Percentiles rank a stretch among this genome's conserved stretches.
Conservation (phyloP, 371 early-diverging fungal species). For the Blastocladiella emersonii region DNA sequence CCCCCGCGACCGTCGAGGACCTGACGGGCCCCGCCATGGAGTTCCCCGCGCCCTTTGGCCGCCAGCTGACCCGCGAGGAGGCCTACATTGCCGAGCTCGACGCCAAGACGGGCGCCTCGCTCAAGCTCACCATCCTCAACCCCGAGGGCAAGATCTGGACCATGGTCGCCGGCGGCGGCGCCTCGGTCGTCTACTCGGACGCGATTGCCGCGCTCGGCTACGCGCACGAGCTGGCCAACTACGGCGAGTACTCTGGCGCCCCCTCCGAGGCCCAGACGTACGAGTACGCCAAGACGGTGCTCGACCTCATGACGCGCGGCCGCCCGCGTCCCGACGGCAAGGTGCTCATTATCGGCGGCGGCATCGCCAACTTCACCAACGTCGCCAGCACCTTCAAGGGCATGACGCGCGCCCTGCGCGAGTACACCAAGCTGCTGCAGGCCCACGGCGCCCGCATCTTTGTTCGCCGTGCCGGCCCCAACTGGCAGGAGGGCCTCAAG, state of each 20-base stretch:
- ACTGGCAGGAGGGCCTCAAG: conserved; percentile 95
- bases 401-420: conserved; percentile 83
- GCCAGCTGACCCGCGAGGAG: conserved; percentile 89
- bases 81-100: conserved; percentile 94
- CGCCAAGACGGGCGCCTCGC: conserved; percentile 93
- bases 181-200: conserved; percentile 86
- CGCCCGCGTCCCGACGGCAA: conserved; percentile 71
- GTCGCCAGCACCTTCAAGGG: conserved; percentile 98
- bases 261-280: conserved; percentile 96
- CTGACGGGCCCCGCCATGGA: conserved; percentile 74
- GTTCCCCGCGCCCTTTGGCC: conserved; percentile 96
- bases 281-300: conserved; percentile 93
- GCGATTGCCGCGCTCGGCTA: conserved; percentile 92
- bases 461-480: conserved; percentile 95
- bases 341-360: conserved; percentile 92
- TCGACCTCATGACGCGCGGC: conserved; percentile 93
- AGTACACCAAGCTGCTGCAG: conserved; percentile 74
- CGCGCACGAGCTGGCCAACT: conserved; percentile 91
- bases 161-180: conserved; percentile 98
- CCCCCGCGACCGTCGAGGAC: conserved; percentile 37
- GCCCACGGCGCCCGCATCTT: conserved; percentile 80
- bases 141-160: conserved; percentile 92
- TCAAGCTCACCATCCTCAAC: conserved; percentile 93
- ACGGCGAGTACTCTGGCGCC: conserved; percentile 97
- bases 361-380: conserved; percentile 98